Base-by-base conservation (phyloP, 1,284 basidiomycete species). In the Agaricales sp. region DNA sequence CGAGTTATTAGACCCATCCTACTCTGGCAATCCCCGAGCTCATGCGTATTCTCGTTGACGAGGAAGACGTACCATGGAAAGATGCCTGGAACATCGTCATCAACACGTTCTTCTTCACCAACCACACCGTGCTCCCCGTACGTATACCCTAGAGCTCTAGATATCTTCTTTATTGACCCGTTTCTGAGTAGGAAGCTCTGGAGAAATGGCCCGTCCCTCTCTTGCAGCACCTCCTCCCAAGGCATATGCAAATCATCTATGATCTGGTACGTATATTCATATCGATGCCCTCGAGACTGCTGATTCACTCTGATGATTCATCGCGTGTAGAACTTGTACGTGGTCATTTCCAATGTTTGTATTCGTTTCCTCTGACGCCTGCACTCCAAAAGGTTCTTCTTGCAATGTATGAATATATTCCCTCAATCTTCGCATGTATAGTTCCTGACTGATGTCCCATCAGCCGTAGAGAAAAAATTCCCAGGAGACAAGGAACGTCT, bases 21-120 rank as follows among this genome's bases (percentile, higher is more conserved):
- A 94, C 92, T 3, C 75, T 95, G 50, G 89, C 91, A 6, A 90
- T 96, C 57, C 88, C 88, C n/a, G 93, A 96, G 65, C 71, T 96
- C 45, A 92, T 93, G 87, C 82, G 92, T 46, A 80, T 96, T 54
- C 76, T 87, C 24, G 67, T 88, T 51, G 88, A 95, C 59, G 92
- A 96, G 46, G 92, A 96, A 64, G 87, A 92, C 37, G 60, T 92
- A n/a, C 60, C 71, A 1, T 96, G 90, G 82, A 78, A 81, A 54
- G 61, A 68, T 11, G 92, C 93, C 1, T 96, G 93, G 93, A 67
- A 75, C 22, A 90, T 96, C 57, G 81, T 84, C 39, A 90, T 80
- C 46, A 84, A 86, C 63, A 90, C 87, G 3, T 93, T 95, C 70
- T 91, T 89, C 64, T 96, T 92, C 71, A 95, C 92, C 16, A 95